Conservation (phyloP, 768 basidiomycete species). For the Amanita molliuscula region DNA sequence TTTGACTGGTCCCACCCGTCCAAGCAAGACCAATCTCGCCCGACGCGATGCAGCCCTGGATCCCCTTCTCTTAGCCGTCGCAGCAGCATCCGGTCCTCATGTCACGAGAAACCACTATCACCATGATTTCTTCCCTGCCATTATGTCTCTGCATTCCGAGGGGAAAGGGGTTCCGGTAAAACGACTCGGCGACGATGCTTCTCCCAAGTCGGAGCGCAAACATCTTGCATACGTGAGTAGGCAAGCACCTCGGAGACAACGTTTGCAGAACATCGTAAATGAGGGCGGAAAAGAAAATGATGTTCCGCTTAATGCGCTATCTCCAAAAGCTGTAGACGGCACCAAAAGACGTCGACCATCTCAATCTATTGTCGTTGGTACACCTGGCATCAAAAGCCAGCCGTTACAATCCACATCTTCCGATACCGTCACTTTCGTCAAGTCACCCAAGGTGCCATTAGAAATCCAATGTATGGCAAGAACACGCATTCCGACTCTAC, state of each 20-base stretch:
- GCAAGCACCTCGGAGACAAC: slow-evolving; percentile 63
- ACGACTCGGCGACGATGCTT: slow-evolving; percentile 33
- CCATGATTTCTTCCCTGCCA: slow-evolving; percentile 66
- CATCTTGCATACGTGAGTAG: slow-evolving; percentile 56
- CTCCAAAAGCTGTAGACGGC: slow-evolving; percentile 27
- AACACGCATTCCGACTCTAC: slow-evolving; percentile 93
- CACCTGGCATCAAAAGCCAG: slow-evolving; percentile 15
- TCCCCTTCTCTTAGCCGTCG: slow-evolving; percentile 70
- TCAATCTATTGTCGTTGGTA: slow-evolving; percentile 11
- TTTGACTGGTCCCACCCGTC: slow-evolving; percentile 44
- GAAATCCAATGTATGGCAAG: slow-evolving; percentile 91
- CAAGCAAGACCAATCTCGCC: slow-evolving; percentile 31
- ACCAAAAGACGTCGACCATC: slow-evolving; percentile 32
- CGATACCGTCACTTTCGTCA: slow-evolving; percentile 12
- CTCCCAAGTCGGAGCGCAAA: slow-evolving; percentile 28
- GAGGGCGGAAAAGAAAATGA: slow-evolving; percentile 45
- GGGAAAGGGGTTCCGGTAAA: slow-evolving; percentile 51
- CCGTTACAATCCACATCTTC: slow-evolving; percentile 7
- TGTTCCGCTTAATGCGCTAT: slow-evolving; percentile 24
- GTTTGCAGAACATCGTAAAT: slow-evolving; percentile 25
- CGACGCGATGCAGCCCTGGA: slow-evolving; percentile 69
- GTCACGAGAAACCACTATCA: slow-evolving; percentile 81
- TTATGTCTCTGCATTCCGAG: slow-evolving; percentile 40
- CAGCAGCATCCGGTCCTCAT: slow-evolving; percentile 62
- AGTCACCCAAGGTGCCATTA: slow-evolving; percentile 24